Base-by-base conservation (phyloP, 2,329 filamentous ascomycete species). In the Hirsutella thompsonii region DNA sequence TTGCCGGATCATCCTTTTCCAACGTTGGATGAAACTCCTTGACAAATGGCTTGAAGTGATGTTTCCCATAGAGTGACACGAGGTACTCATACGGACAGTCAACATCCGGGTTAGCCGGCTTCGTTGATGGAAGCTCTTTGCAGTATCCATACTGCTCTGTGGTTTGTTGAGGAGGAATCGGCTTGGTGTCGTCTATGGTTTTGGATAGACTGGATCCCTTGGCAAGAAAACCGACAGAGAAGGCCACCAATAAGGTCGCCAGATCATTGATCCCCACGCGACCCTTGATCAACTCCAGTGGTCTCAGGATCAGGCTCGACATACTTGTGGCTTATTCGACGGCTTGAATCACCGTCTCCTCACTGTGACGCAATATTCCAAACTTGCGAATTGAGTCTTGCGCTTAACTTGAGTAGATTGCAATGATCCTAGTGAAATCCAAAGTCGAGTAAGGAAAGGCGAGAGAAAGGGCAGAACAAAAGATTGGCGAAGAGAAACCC, bases 21-120 rank as follows among this genome's bases (percentile, higher is more conserved):
- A 47, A 20, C 10, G 18, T 29, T 2, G 45, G 45, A 3, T 29
- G 29, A 4, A 47, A 42, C n/a, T 36, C 37, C 8, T 33, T 42
- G 36, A 45, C 38, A 37, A 47, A 42, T 20, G 37, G 38, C 4
- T 34, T 36, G 29, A 47, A 47, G 21, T 47, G 43, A 20, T 47
- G 41, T 11, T 34, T 40, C 9, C 45, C 43, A 20, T 47, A 47
- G 16, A 47, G 41, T 2, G n/a, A 13, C 28, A 45, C 29, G n/a
- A 47, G 37, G 11, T 47, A 47, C 20, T 45, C 40, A 37, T 45
- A 47, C 1, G 45, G 45, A 36, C 45, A 47, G 8, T 38, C 42
- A 9, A 37, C 28, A 10, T 41, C 16, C 9, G 36, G 13, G 14
- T 20, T 16, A 13, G 26, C 28, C 9, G 19, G 8, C 10, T 26